Percentiles rank a stretch among this genome's conserved stretches.
phyloP scores from a whole-genome alignment of 2,329 filamentous ascomycete genomes.

The Beauveria brongniartii region DNA sequence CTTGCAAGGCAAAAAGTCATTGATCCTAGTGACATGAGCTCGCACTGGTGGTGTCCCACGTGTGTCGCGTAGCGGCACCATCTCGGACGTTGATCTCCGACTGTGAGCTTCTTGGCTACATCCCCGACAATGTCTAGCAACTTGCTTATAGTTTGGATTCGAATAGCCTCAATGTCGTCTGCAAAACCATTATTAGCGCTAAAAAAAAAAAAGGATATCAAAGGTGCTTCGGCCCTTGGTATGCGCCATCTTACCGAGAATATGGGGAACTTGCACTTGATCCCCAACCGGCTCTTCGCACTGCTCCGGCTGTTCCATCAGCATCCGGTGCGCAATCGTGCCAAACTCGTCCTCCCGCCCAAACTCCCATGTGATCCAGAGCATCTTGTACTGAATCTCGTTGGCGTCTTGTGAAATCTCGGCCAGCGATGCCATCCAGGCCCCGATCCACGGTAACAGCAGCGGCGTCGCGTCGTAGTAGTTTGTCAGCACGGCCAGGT shows the following conservation, averaged over 20 bases:
- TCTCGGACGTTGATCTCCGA: not conserved
- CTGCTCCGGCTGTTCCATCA: not conserved
- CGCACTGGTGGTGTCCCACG: not conserved
- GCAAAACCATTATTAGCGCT: not conserved
- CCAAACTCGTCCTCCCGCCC: conserved; percentile 19
- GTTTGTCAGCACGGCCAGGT: conserved; percentile 21
- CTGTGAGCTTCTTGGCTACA: not conserved
- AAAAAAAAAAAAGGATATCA: too few relatives aligned
- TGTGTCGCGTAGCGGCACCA: not conserved
- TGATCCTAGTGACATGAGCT: not conserved
- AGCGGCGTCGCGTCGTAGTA: conserved; percentile 23
- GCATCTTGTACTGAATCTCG: conserved; percentile 16
- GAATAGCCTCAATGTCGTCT: not conserved
- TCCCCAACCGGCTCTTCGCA: not conserved
- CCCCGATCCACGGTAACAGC: conserved; percentile 19
- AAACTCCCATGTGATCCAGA: conserved; percentile 26
- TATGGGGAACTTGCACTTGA: not conserved
- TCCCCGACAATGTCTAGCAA: not conserved
- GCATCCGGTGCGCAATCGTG: conserved; percentile 7
- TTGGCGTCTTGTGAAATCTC: conserved; percentile 14
- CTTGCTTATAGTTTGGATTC: not conserved
- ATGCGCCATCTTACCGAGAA: not conserved
- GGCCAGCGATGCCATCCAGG: conserved; percentile 15
- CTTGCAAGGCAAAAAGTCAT: not conserved
- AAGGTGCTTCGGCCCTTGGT: too few relatives aligned